Evolutionary conservation across 306 rosid species (phyloP), one percentile per base, ranked within the genome.

Genomic region (Vigna unguiculata): DNA sequence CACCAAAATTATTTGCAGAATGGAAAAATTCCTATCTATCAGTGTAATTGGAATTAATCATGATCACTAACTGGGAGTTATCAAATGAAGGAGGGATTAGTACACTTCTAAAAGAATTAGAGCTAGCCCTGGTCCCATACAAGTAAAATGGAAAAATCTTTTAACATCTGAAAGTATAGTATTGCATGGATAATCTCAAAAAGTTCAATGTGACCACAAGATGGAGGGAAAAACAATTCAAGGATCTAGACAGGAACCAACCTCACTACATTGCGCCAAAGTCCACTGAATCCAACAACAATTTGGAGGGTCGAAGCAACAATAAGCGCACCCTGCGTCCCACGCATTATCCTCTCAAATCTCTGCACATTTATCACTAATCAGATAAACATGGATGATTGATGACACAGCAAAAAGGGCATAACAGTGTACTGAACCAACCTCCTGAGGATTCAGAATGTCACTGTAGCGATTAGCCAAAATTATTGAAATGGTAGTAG

Each of bases 211-310:
- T 9, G 70, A 47, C 6, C 9, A 32, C 20, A 69, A 70, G 57
- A 78, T 45, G 40, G 6, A 67, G 20, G 25, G 1, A 74, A 53
- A 43, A 24, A 28, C 14, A 8, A 6, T 40, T 4, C 11, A 16
- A 60, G 62, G 7, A 57, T 57, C 72, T 55, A 54, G 36, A 69
- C 53, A 45, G 73, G 45, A 64, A 78, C 24, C 64, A 77, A 94
- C 98, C 98, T 91, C 32, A 90, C 93, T 36, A 95, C 91, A 79
- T 89, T 90, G 67, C 98, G 96, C 97, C 97, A 95, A 54, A 95
- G 93, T 65, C 98, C 98, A 69, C 98, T 95, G 74, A 95, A 95
- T n/a, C 98, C 98, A 38, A 92, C n/a, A 58, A 95, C 87, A 73
- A 92, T 95, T 85, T 92, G 98, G 51, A 95, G 91, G 63, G 87